Evolutionary conservation across 2,329 filamentous ascomycete genomes (phyloP), one percentile per base, ranked within the genome.

Genomic region (Cytospora mali): DNA sequence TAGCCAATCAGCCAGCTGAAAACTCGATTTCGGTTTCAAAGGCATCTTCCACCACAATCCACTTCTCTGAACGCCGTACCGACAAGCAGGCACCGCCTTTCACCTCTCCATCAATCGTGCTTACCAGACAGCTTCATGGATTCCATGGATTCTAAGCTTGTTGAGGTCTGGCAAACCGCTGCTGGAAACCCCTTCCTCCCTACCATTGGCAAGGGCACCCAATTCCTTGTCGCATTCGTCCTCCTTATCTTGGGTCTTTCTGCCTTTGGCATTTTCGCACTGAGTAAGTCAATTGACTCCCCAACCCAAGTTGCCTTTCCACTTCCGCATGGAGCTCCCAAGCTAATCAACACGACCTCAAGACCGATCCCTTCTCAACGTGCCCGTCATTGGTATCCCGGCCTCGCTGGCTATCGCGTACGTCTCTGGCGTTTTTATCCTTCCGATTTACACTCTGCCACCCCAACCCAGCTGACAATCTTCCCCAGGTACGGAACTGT

Each of bases 91-190:
- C 23, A 60, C 58, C 10, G 33, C 16, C 21, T 16, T 33, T 33
- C 28, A 21, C n/a, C 10, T 23, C 13, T 42, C 53, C 53, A n/a
- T 25, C 29, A 28, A 16, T 29, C 18, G 27, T 23, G 21, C 9
- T 10, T 23, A 56, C 18, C 31, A 16, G 23, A 39, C 9, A 14
- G n/a, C 21, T 33, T n/a, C 18, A 31, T 33, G 31, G 33, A 18
- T 14, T 27, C 61, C 80, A 91, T 91, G 88, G 88, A 90, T 85
- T 86, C 88, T 73, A 92, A 91, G 83, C 82, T 96, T 77, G 88
- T 89, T 79, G 88, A 95, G 77, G 85, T 96, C 81, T 98, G 94
- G 94, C 90, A 96, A 84, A 91, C 92, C 84, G 91, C 93, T 80
- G 86, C 91, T 78, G 86, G 87, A 84, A 91, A 87, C 81, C 92